phyloP scores from a whole-genome alignment of 78 protist species.

The Guillardia theta region DNA sequence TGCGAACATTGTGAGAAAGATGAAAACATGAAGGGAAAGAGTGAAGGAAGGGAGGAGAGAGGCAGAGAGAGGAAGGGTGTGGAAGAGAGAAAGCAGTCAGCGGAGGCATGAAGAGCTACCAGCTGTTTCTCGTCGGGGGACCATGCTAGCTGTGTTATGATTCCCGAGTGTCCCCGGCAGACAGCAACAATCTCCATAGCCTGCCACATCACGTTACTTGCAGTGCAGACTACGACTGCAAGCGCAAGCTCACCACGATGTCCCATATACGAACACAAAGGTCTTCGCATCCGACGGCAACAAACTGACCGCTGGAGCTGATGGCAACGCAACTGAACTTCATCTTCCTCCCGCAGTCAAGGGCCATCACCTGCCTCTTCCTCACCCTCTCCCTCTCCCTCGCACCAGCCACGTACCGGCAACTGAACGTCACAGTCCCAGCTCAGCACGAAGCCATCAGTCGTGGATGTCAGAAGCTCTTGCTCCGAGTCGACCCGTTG shows the following conservation, averaged over 20 bases:
- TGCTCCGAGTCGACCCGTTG: constrained; percentile 37
- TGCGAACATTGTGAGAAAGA: neutral
- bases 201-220: no score
- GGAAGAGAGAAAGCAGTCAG: neutral
- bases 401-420: no score
- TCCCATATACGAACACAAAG: neutral
- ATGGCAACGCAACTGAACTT: neutral
- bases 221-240: no score
- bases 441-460: constrained; percentile 3
- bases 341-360: neutral
- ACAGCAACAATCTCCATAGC: neutral
- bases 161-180: constrained; percentile 22
- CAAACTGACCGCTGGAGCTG: neutral
- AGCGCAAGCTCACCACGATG: no score
- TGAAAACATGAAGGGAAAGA: neutral
- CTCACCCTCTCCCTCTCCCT: no score
- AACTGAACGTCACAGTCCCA: constrained; percentile 46
- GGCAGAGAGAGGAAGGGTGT: neutral
- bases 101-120: no score
- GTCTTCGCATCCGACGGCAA: constrained; percentile 30
- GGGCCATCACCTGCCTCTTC: no score
- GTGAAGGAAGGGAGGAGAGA: neutral
- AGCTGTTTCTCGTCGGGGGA: constrained; percentile 28
- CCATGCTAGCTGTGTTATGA: neutral
- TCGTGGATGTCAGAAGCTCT: constrained; percentile 3